Conservation (phyloP, 441 rosid species). For the Pelargonium cotyledonis region DNA sequence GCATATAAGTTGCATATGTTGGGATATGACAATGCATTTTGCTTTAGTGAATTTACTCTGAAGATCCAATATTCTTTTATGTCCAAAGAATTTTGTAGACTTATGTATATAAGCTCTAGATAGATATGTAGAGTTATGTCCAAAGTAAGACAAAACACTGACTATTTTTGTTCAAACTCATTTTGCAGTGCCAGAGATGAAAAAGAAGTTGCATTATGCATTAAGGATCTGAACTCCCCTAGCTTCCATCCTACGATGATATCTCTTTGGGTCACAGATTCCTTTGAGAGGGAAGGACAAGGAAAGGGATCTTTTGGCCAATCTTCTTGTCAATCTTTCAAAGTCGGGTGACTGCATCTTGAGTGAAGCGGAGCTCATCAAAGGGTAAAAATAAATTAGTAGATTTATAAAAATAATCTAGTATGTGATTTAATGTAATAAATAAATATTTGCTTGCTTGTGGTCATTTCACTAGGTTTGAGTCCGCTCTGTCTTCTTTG, state of each 20-base stretch:
- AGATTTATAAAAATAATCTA: neutral
- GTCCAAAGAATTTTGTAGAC: too few species aligned
- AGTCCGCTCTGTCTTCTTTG: slow-evolving; percentile 56
- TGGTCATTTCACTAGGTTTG: slow-evolving; percentile 47
- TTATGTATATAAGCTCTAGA: too few species aligned
- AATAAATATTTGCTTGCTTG: neutral
- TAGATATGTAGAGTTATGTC: neutral
- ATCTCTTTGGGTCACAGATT: slow-evolving; percentile 87
- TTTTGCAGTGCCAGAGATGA: slow-evolving; percentile 82
- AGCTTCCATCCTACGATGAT: slow-evolving; percentile 84
- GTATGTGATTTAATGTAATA: neutral
- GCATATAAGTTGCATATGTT: too few species aligned
- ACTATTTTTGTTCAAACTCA: neutral
- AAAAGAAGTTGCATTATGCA: slow-evolving; percentile 79
- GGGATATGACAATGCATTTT: too few species aligned
- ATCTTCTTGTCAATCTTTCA: slow-evolving; percentile 69
- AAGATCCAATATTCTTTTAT: too few species aligned
- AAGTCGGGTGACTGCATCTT: slow-evolving; percentile 46
- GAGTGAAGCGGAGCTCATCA: slow-evolving; percentile 44
- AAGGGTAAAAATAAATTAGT: slow-evolving; percentile 51
- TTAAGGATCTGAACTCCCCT: slow-evolving; percentile 74
- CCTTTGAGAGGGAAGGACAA: slow-evolving; percentile 88
- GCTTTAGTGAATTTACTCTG: too few species aligned
- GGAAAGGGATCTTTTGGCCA: slow-evolving; percentile 78
- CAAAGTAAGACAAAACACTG: neutral